These are phyloP conservation scores for Gloeostereum incarnatum DNA, from an alignment of 768 basidiomycete genomes.

Conservation along the genomic window DNA sequence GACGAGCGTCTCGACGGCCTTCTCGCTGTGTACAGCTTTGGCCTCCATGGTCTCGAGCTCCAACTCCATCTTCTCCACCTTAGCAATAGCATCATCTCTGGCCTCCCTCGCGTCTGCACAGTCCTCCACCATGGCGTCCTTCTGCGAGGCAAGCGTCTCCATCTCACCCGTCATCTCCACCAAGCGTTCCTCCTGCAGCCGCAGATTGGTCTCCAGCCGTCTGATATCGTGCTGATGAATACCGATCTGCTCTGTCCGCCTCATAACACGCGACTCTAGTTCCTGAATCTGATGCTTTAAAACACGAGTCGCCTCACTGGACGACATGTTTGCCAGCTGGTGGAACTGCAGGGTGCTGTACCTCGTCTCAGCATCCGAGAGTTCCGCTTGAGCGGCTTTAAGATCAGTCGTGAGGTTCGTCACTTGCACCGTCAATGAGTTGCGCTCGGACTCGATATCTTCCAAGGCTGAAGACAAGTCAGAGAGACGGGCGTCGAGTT, in stretches of 20 bases:
- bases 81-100: conserved; percentile 51
- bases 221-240: conserved; percentile 74
- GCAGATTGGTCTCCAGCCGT: conserved; percentile 66
- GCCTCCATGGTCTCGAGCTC: conserved; percentile 35
- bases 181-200: conserved; percentile 66
- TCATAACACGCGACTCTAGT: conserved; percentile 52
- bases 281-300: conserved; percentile 60
- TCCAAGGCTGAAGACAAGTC: conserved; percentile 40
- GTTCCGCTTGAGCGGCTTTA: conserved; percentile 37
- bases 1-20: conserved; percentile 7
- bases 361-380: conserved; percentile 47
- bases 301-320: conserved; percentile 41
- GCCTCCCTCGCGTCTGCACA: conserved; percentile 71
- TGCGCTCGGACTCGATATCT: conserved; percentile 54
- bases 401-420: conserved; percentile 58
- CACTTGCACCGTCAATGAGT: conserved; percentile 55
- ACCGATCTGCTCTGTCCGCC: conserved; percentile 67
- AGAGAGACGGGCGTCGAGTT: conserved; percentile 32
- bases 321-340: conserved; percentile 56
- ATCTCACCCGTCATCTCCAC: conserved; percentile 62
- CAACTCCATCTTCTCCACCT: conserved; percentile 54
- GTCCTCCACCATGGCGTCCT: conserved; percentile 78
- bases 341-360: conserved; percentile 56
- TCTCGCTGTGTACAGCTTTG: conserved; percentile 3
- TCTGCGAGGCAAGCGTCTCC: conserved; percentile 56